phyloP scores from a whole-genome alignment of 2,329 filamentous ascomycete genomes.

The Metarhizium rileyi region DNA sequence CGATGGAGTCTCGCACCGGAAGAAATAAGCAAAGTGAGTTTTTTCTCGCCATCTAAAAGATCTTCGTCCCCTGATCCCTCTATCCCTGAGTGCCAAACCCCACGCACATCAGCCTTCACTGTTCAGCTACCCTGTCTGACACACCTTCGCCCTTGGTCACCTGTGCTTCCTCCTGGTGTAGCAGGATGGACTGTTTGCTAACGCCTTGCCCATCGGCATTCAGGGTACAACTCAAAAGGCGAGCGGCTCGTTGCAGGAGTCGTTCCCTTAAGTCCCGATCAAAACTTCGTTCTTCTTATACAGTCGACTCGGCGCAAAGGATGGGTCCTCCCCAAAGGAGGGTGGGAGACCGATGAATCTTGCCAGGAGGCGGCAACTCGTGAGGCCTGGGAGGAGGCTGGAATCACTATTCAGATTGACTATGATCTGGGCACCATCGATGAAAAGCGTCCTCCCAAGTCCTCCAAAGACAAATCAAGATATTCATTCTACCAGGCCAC shows the following conservation, averaged over 20 bases:
- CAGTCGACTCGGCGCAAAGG: slow-evolving; percentile 84
- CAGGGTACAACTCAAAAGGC: slow-evolving; percentile 86
- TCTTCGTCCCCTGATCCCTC: background rate
- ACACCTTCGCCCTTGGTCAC: background rate
- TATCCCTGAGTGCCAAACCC: background rate
- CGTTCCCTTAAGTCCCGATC: slow-evolving; percentile 79
- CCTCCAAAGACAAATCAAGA: slow-evolving; percentile 50
- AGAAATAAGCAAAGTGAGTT: slow-evolving; percentile 74
- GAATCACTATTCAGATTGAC: slow-evolving; percentile 75
- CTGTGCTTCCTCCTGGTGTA: slow-evolving; percentile 1
- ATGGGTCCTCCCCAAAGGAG: slow-evolving; percentile 96
- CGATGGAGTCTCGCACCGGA: slow-evolving; percentile 67
- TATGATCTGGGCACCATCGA: slow-evolving; percentile 79
- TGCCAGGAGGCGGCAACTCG: slow-evolving; percentile 76
- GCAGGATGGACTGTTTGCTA: background rate
- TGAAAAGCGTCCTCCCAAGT: slow-evolving; percentile 74
- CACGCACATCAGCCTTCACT: background rate
- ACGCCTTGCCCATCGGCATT: slow-evolving; percentile 15
- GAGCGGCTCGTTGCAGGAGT: slow-evolving; percentile 93
- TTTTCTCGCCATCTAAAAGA: slow-evolving; percentile 7
- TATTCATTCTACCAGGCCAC: slow-evolving; percentile 82
- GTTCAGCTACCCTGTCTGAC: background rate
- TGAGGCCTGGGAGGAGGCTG: slow-evolving; percentile 97
- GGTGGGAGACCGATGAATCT: slow-evolving; percentile 92
- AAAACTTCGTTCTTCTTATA: slow-evolving; percentile 81